phyloP scores from a whole-genome alignment of 176 grass and related monocot species.

The Poa annua region DNA sequence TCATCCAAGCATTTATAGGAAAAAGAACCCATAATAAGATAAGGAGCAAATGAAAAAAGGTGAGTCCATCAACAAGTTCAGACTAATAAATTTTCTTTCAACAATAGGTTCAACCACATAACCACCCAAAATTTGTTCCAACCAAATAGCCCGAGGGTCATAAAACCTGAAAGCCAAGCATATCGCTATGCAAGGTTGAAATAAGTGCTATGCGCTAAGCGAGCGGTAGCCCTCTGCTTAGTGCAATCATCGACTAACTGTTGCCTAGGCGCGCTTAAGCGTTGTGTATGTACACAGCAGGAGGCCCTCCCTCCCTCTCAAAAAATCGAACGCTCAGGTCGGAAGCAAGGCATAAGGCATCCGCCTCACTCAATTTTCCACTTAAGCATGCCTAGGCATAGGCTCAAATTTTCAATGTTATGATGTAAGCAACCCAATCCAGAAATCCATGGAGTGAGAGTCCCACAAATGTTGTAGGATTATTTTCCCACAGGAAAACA shows the following conservation, averaged over 20 bases:
- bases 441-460: background rate
- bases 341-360: no score
- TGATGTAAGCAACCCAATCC: constrained; percentile 6
- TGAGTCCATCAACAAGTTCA: background rate
- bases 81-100: background rate
- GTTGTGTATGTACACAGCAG: no score
- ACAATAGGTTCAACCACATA: background rate
- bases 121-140: background rate
- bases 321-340: no score
- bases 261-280: no score
- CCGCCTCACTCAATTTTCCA: no score
- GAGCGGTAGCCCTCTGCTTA: no score
- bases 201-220: no score
- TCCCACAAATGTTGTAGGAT: background rate
- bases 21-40: constrained; percentile 13
- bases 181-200: background rate
- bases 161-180: constrained; percentile 1
- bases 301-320: no score
- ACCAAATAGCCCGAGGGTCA: constrained; percentile 2
- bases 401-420: no score
- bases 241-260: no score
- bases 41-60: constrained; percentile 13
- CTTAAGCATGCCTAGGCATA: no score
- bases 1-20: background rate
- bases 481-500: background rate